Evolutionary conservation across 805 yeast genomes (phyloP).

Genomic region (Metschnikowia anglica): DNA sequence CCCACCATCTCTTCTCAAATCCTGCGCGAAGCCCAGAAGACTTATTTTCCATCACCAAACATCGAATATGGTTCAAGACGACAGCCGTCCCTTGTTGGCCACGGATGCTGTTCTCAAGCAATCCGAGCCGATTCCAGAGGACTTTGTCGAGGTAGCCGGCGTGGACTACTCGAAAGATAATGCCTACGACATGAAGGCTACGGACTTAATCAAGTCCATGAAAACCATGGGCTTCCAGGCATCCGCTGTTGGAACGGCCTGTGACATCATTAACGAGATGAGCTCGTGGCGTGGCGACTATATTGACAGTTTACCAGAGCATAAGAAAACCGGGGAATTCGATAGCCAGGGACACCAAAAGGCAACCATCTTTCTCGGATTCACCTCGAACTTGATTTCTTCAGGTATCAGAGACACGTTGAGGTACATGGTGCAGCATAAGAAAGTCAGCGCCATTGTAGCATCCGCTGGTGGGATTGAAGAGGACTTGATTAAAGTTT

Average conservation of each 20-base stretch:
- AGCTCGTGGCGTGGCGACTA: conserved; percentile 89
- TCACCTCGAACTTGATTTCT: conserved; percentile 92
- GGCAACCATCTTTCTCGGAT: conserved; percentile 92
- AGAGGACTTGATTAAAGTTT: conserved; percentile 93
- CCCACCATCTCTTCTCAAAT: conserved; percentile 3
- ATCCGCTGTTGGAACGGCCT: conserved; percentile 77
- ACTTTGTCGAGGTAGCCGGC: conserved; percentile 77
- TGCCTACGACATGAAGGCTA: conserved; percentile 76
- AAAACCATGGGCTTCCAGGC: conserved; percentile 97
- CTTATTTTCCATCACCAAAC: neutral
- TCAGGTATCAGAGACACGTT: conserved; percentile 92
- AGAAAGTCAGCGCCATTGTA: conserved; percentile 91
- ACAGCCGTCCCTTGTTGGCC: conserved; percentile 61
- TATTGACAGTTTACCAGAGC: conserved; percentile 64
- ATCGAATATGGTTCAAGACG: conserved; percentile 8
- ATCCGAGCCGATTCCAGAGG: conserved; percentile 82
- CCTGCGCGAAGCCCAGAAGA: conserved; percentile 3
- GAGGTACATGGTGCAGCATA: conserved; percentile 86
- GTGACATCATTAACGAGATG: conserved; percentile 92
- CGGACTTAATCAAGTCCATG: conserved; percentile 79
- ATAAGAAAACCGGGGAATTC: conserved; percentile 65
- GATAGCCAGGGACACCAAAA: conserved; percentile 77
- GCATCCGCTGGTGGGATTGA: conserved; percentile 99
- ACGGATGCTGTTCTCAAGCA: conserved; percentile 88
- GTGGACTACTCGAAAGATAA: conserved; percentile 82